phyloP scores from a whole-genome alignment of 2,329 filamentous ascomycete species.

The Neonectria ditissima region DNA sequence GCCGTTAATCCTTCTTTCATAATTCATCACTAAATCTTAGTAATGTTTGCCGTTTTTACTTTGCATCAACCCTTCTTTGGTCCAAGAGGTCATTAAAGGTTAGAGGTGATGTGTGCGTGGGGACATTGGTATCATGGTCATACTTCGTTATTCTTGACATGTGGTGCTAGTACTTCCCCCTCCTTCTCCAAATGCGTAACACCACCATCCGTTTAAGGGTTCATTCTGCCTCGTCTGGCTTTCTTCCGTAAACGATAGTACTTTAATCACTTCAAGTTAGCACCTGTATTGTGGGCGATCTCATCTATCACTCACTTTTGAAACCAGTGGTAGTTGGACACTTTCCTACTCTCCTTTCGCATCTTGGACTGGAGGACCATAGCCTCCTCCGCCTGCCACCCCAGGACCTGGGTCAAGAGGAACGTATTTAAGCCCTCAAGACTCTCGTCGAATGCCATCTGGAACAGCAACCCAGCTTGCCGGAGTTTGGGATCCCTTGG shows the following conservation, averaged over 20 bases:
- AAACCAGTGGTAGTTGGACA: slow-evolving; percentile 10
- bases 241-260: slow-evolving; percentile 15
- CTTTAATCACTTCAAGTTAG: neutral
- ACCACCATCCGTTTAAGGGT: neutral
- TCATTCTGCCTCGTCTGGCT: neutral
- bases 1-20: too few species aligned
- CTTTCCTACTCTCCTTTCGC: slow-evolving; percentile 12
- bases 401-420: slow-evolving; percentile 4
- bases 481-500: slow-evolving; percentile 2
- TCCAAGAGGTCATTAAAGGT: neutral
- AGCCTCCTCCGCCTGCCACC: slow-evolving; percentile 2
- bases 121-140: neutral
- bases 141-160: neutral
- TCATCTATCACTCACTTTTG: neutral
- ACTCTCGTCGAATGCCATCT: slow-evolving; percentile 9
- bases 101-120: neutral
- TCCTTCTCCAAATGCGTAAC: too few species aligned
- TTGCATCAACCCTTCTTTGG: too few species aligned
- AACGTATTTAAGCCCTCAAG: slow-evolving; percentile 7
- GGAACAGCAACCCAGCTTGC: neutral
- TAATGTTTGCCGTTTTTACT: too few species aligned
- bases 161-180: neutral
- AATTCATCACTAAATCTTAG: too few species aligned
- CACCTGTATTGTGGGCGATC: too few species aligned
- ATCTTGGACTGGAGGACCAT: slow-evolving; percentile 7